Percentiles rank a stretch among this genome's conserved stretches.
These are phyloP conservation scores for Psilocybe mexicana DNA, from an alignment of 1,284 basidiomycete species.

Conservation along the genomic window DNA sequence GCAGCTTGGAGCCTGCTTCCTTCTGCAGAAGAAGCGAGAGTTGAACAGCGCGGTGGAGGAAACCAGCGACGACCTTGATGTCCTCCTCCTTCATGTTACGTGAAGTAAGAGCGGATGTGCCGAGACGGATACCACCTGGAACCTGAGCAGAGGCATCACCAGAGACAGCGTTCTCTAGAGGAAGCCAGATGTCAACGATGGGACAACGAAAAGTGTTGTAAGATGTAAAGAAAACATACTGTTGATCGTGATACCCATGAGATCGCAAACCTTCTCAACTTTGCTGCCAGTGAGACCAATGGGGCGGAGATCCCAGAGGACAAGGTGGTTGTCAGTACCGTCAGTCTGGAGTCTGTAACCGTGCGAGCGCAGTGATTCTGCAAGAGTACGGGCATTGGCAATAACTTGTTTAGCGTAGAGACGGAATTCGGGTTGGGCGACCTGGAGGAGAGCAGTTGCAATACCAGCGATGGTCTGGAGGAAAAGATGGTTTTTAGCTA, in stretches of 20 bases:
- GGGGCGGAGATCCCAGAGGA: conserved; percentile 97
- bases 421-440: conserved; percentile 88
- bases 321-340: conserved; percentile 97
- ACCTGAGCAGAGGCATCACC: conserved; percentile 95
- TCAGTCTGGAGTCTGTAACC: conserved; percentile 97
- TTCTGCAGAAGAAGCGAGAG: conserved; percentile 87
- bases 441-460: conserved; percentile 95
- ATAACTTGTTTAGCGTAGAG: conserved; percentile 95
- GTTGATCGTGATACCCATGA: conserved; percentile 95
- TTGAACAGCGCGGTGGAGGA: conserved; percentile 92
- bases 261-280: conserved; percentile 97
- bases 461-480: conserved; percentile 90
- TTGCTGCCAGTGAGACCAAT: conserved; percentile 96
- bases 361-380: conserved; percentile 66
- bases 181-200: neutral
- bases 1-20: conserved; percentile 91
- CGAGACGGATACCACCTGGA: conserved; percentile 97
- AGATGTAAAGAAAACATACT: conserved; percentile 49
- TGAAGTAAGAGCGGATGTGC: conserved; percentile 92
- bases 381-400: conserved; percentile 81
- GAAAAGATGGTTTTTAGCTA: neutral
- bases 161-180: conserved; percentile 90
- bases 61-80: conserved; percentile 85
- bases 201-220: neutral
- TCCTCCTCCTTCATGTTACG: conserved; percentile 92